Conservation (phyloP, 2,329 filamentous ascomycete genomes). For the Pyrenochaeta sp. region DNA sequence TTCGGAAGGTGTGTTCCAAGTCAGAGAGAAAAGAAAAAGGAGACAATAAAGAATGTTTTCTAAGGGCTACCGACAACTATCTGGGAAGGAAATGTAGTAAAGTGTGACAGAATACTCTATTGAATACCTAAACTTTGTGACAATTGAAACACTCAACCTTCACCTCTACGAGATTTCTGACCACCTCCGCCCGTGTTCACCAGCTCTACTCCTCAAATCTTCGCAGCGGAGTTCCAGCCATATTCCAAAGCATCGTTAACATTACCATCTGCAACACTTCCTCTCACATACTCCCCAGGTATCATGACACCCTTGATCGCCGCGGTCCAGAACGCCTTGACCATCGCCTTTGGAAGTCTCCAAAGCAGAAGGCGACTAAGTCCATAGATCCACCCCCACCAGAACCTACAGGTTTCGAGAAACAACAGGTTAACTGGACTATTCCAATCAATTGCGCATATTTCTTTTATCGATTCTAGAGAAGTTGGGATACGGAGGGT, state of each 20-base stretch:
- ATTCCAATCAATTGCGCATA: not conserved
- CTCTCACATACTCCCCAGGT: not conserved
- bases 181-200: too few species aligned
- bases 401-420: not conserved
- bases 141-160: too few species aligned
- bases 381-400: not conserved
- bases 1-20: not conserved
- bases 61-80: not conserved
- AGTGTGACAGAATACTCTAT: not conserved
- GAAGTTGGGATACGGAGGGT: not conserved
- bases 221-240: not conserved
- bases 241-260: not conserved
- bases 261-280: not conserved
- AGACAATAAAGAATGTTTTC: not conserved
- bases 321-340: not conserved
- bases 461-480: not conserved
- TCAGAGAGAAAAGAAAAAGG: not conserved
- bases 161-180: too few species aligned
- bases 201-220: too few species aligned
- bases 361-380: not conserved
- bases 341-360: not conserved
- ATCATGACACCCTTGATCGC: not conserved
- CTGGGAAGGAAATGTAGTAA: not conserved
- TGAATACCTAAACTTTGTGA: not conserved
- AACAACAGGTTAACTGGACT: not conserved